phyloP scores from a whole-genome alignment of 2,329 filamentous ascomycete genomes.

The Colletotrichum nymphaeae region DNA sequence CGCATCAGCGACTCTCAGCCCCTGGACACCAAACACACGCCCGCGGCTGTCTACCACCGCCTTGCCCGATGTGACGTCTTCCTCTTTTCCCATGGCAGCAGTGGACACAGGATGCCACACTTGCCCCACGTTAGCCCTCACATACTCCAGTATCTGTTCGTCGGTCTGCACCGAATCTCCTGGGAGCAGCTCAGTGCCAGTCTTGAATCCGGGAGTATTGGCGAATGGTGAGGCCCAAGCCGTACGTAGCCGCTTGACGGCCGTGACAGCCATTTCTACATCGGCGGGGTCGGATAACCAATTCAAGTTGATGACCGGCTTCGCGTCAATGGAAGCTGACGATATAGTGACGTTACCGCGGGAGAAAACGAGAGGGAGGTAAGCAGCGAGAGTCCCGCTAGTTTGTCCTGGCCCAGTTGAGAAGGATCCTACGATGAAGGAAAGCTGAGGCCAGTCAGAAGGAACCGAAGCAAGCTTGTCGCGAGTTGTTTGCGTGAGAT shows the following conservation, averaged over 20 bases:
- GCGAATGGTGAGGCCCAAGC: constrained; percentile 43
- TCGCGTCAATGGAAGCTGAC: constrained; percentile 45
- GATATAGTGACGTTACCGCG: constrained; percentile 57
- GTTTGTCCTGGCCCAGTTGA: background rate
- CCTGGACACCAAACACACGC: constrained; percentile 36
- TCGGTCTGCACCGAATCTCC: constrained; percentile 52
- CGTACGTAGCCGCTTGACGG: constrained; percentile 54
- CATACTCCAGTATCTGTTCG: constrained; percentile 51
- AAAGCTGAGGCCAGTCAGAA: constrained; percentile 28
- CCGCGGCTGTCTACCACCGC: constrained; percentile 61
- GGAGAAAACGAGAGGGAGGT: constrained; percentile 45
- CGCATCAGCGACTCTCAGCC: constrained; percentile 39
- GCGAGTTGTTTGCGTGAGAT: background rate
- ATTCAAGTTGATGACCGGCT: constrained; percentile 58
- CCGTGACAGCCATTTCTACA: constrained; percentile 54
- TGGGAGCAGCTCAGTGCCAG: constrained; percentile 51
- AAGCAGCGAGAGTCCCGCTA: constrained; percentile 48
- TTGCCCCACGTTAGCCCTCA: constrained; percentile 53
- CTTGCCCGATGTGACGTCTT: constrained; percentile 53
- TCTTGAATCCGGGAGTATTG: constrained; percentile 42
- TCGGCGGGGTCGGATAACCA: constrained; percentile 57
- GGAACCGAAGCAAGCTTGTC: constrained; percentile 11
- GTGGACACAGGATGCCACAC: constrained; percentile 65
- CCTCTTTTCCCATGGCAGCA: constrained; percentile 63
- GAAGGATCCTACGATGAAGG: constrained; percentile 19